Evolutionary conservation across 257 asterid species (phyloP), one percentile per base, ranked within the genome.

Genomic region (Lycium ferocissimum): DNA sequence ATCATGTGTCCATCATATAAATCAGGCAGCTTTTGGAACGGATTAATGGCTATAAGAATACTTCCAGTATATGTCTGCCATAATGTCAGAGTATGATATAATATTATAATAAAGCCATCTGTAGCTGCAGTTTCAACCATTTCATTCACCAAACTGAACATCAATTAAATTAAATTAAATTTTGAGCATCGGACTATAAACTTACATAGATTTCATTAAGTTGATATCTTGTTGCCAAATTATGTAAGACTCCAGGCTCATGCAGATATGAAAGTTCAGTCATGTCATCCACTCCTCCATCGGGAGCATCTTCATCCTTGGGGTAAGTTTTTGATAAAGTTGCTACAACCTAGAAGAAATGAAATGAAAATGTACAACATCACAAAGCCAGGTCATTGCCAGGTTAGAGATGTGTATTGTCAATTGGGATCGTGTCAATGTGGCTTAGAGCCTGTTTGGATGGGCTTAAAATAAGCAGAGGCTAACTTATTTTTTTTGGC

Each of bases 61-160:
- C 98, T 89, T 90, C 99, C 99, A 49, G 98, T 97, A 86, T 97
- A 97, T 80, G 99, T 97, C 99, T 97, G 98, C 71, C 89, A 91
- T 76, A 61, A 90, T 78, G 82, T 56, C 79, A 84, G 83, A 83
- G 83, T 70, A 88, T 79, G 88, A 26, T 88, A 63, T 72, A 87
- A 81, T 82, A 71, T 88, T 62, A 85, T 38, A 83, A 85, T 58
- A 83, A 82, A 79, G 47, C 86, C 84, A 73, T 67, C 84, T 84
- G 83, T 57, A 63, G 76, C 82, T 38, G 85, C 76, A 57, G 73
- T 83, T 85, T 65, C 79, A 85, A 53, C 14, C 35, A 69, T 86
- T 54, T 82, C 85, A 82, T 87, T 75, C 69, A 73, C 83, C 85
- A 81, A 79, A 58, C 17, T 38, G 84, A 84, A 70, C 73, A 81